phyloP scores from a whole-genome alignment of 495 filamentous ascomycete species.

The Neurospora sp. region DNA sequence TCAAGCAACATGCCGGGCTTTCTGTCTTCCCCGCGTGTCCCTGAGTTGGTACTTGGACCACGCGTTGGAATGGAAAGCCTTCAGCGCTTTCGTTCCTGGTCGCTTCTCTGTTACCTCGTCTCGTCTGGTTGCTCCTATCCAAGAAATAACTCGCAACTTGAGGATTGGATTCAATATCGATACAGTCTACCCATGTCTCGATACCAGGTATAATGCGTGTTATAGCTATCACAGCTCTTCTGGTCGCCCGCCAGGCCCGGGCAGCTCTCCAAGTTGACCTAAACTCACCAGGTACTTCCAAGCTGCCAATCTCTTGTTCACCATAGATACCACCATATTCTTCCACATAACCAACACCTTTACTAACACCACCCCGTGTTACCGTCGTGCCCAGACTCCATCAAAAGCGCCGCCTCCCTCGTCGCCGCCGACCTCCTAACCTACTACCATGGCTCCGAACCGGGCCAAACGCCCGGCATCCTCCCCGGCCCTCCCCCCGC shows the following conservation, averaged over 20 bases:
- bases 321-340: too few relatives aligned
- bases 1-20: not conserved
- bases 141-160: not conserved
- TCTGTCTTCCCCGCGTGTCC: not conserved
- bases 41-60: not conserved
- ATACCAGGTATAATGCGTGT: not conserved
- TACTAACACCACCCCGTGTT: not conserved
- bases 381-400: slow-evolving; percentile 35
- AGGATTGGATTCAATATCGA: not conserved
- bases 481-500: slow-evolving; percentile 41
- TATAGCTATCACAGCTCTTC: not conserved
- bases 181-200: not conserved
- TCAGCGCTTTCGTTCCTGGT: not conserved
- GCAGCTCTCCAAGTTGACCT: slow-evolving; percentile 15
- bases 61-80: not conserved
- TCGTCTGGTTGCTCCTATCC: not conserved
- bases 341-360: not conserved
- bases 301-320: not conserved
- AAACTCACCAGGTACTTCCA: slow-evolving; percentile 2
- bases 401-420: slow-evolving; percentile 48
- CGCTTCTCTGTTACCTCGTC: not conserved
- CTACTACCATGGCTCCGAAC: slow-evolving; percentile 52
- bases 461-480: slow-evolving; percentile 53
- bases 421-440: slow-evolving; percentile 53
- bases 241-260: not conserved